Conservation (phyloP, 2,329 filamentous ascomycete genomes). For the Verticillium klebahnii region DNA sequence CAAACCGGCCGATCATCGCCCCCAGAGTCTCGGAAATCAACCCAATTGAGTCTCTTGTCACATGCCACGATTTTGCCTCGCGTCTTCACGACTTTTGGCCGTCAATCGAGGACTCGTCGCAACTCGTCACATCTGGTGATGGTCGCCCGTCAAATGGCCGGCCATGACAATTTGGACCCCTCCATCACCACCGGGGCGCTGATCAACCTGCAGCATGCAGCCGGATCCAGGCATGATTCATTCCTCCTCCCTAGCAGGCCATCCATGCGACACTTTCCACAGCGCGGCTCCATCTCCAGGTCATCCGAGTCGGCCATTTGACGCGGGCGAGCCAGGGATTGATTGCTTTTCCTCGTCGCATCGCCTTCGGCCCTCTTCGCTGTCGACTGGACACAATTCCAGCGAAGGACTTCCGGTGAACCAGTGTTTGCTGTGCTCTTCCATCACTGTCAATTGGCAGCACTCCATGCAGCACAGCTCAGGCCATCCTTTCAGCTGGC, state of each 20-base stretch:
- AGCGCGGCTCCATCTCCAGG: background rate
- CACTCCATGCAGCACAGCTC: background rate
- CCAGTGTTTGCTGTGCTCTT: background rate
- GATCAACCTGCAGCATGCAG: background rate
- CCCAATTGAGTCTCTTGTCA: background rate
- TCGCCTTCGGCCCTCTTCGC: background rate
- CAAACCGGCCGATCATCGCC: slow-evolving; percentile 15
- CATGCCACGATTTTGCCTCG: slow-evolving; percentile 16
- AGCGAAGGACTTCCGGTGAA: background rate
- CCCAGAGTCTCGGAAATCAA: slow-evolving; percentile 9
- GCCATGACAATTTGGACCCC: slow-evolving; percentile 1
- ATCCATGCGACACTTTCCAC: background rate
- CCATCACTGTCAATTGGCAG: background rate
- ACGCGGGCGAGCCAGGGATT: background rate
- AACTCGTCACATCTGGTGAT: background rate
- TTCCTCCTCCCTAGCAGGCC: background rate
- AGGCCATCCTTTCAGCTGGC: background rate
- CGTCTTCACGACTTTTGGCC: slow-evolving; percentile 7
- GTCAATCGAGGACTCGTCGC: slow-evolving; percentile 2
- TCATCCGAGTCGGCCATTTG: background rate
- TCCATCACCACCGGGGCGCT: background rate
- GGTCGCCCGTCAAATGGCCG: background rate
- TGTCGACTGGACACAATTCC: background rate
- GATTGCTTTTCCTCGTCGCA: background rate
- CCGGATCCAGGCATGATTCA: background rate